These are phyloP conservation scores for Paramecium sonneborni DNA, from an alignment of 73 alveolate genomes.

Conservation along the genomic window DNA sequence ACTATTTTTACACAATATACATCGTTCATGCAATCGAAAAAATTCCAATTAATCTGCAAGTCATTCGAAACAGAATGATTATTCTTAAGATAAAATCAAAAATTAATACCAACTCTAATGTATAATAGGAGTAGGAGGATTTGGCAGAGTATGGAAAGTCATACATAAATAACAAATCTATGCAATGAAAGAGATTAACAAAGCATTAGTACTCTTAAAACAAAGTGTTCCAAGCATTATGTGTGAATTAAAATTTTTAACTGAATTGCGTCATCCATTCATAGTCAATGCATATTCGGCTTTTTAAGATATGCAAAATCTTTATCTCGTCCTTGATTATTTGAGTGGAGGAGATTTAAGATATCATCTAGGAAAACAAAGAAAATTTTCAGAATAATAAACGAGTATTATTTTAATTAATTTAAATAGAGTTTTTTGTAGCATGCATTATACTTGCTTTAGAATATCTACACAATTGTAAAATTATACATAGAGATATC, in stretches of 20 bases:
- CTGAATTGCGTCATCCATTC: slow-evolving; percentile 74
- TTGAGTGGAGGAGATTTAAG: slow-evolving; percentile 81
- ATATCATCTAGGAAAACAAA: slow-evolving; percentile 69
- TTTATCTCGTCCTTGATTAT: slow-evolving; percentile 76
- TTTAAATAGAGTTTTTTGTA: slow-evolving; percentile 76
- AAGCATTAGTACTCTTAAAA: slow-evolving; percentile 72
- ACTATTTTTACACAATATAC: too few relatives aligned
- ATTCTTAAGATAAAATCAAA: too few relatives aligned
- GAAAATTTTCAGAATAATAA: slow-evolving; percentile 72
- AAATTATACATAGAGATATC: slow-evolving; percentile 94
- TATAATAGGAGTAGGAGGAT: slow-evolving; percentile 79
- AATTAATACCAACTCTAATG: slow-evolving; percentile 18
- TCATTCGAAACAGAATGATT: too few relatives aligned
- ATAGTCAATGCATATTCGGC: slow-evolving; percentile 75
- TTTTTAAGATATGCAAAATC: slow-evolving; percentile 71
- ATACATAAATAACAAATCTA: slow-evolving; percentile 69
- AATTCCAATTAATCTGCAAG: too few relatives aligned
- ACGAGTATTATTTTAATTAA: slow-evolving; percentile 64
- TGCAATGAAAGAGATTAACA: slow-evolving; percentile 77
- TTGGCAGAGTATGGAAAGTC: slow-evolving; percentile 83
- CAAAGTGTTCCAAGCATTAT: slow-evolving; percentile 74
- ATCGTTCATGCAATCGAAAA: too few relatives aligned
- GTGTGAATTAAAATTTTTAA: slow-evolving; percentile 71
- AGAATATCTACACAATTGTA: slow-evolving; percentile 90
- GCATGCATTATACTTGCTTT: slow-evolving; percentile 90